Conservation (phyloP, 805 yeast species). For the Naumovozyma castellii region DNA sequence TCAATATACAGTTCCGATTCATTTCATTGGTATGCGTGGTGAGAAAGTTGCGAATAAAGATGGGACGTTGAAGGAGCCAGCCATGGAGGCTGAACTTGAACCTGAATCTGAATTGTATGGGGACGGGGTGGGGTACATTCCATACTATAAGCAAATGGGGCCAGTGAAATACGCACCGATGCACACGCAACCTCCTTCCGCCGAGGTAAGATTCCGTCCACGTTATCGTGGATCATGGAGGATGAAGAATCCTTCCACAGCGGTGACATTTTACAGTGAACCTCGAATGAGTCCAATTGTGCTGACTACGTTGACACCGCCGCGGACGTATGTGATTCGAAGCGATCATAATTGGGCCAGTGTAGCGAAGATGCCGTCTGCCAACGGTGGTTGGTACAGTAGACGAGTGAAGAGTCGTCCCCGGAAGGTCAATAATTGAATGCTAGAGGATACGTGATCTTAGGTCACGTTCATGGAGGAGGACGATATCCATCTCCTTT, state of each 20-base stretch:
- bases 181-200: slow-evolving; percentile 72
- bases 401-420: background rate
- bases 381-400: slow-evolving; percentile 44
- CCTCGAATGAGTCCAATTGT: slow-evolving; percentile 30
- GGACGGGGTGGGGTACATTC: slow-evolving; percentile 45
- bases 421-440: background rate
- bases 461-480: slow-evolving; percentile 16
- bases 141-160: slow-evolving; percentile 73
- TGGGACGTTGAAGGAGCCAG: slow-evolving; percentile 30
- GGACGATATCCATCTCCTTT: slow-evolving; percentile 20
- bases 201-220: background rate
- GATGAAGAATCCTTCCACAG: slow-evolving; percentile 54
- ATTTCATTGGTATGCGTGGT: slow-evolving; percentile 68
- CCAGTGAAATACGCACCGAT: slow-evolving; percentile 74
- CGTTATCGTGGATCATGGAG: slow-evolving; percentile 55
- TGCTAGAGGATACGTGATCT: too few relatives aligned
- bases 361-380: slow-evolving; percentile 57
- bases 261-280: slow-evolving; percentile 41
- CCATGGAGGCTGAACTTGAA: slow-evolving; percentile 24
- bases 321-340: slow-evolving; percentile 62
- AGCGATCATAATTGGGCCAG: slow-evolving; percentile 58
- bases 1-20: slow-evolving; percentile 59
- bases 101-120: slow-evolving; percentile 24
- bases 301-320: slow-evolving; percentile 68
- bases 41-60: slow-evolving; percentile 31